Evolutionary conservation across 2,329 filamentous ascomycete genomes (phyloP), one percentile per base, ranked within the genome.

Genomic region (Macroventuria anomochaeta): DNA sequence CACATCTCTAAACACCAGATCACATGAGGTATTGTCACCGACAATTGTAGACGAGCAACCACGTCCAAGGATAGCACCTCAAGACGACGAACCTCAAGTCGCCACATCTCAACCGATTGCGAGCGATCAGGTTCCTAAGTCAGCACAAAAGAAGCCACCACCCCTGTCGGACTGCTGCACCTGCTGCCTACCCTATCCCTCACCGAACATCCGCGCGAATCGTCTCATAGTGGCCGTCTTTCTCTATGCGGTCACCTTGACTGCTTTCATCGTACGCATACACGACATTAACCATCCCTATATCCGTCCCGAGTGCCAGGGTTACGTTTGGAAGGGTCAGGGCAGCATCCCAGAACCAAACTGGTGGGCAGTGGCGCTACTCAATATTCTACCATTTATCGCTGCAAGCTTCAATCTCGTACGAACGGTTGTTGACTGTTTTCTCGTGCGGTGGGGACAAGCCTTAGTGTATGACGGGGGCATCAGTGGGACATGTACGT

Each of bases 321-420:
- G 12, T n/a, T 44, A 41, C 21, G 17, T 23, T 12, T 34, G 10
- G 6, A 20, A 20, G 2, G 21, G 11, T 13, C 20, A 18, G 18
- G 17, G 5, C 12, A 26, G 44, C 28, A 31, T 40, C 11, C 20
- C 28, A 5, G 36, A 23, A 6, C 56, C 53, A 2, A 52, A 53
- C 17, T 64, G 61, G 59, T 38, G 28, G 17, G 23, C 36, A 4
- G 43, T 66, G 5, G 20, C 21, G 2, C 31, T 61, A 13, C 40
- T 63, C 20, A 58, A 52, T 28, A 60, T 64, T 33, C 17, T 64
- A 5, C 61, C 61, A 0, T 58, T 61, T 12, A 25, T 43, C 2
- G 40, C 34, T 39, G 61, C 61, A 3, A 51, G 33, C 6, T 58
- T 47, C 21, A 53, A 57, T 10, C 50, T 61, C 28, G 21, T 62